Percentiles rank a stretch among this genome's conserved stretches.
Conservation (phyloP, 768 basidiomycete species). For the Lactarius pseudohatsudake region DNA sequence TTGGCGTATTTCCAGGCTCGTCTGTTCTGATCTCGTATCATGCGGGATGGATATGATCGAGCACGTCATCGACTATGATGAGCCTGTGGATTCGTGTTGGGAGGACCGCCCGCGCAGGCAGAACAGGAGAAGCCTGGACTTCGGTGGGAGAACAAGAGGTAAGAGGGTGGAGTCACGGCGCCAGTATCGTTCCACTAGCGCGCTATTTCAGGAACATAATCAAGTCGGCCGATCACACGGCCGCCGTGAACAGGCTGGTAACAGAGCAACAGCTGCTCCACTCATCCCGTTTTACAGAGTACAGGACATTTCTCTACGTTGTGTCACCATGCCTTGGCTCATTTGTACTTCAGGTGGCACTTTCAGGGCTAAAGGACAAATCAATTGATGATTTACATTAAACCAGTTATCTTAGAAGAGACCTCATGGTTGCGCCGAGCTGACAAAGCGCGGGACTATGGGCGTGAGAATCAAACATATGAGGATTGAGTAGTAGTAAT, state of each 20-base stretch:
- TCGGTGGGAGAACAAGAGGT: conserved; percentile 86
- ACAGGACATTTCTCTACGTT: neutral
- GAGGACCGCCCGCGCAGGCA: conserved; percentile 86
- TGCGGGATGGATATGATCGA: conserved; percentile 89
- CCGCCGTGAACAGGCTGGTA: conserved; percentile 14
- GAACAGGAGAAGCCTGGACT: conserved; percentile 78
- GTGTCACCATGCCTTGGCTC: neutral
- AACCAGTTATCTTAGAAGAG: neutral
- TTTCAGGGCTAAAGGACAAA: neutral
- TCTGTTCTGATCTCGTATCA: conserved; percentile 94
- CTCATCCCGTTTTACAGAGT: conserved; percentile 25
- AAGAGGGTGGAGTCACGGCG: neutral
- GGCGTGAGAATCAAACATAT: too few relatives aligned
- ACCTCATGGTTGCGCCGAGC: too few relatives aligned
- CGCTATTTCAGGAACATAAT: conserved; percentile 29
- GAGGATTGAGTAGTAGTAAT: too few relatives aligned
- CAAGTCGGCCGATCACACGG: conserved; percentile 19
- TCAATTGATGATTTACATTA: neutral
- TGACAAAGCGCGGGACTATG: too few relatives aligned
- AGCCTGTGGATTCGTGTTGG: conserved; percentile 94
- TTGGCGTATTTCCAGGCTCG: conserved; percentile 51
- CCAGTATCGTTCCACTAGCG: conserved; percentile 9
- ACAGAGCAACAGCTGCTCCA: conserved; percentile 17
- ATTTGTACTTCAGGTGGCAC: too few relatives aligned
- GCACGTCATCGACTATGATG: conserved; percentile 94